Evolutionary conservation across 2,329 filamentous ascomycete species (phyloP).

Genomic region (Neonectria hederae): DNA sequence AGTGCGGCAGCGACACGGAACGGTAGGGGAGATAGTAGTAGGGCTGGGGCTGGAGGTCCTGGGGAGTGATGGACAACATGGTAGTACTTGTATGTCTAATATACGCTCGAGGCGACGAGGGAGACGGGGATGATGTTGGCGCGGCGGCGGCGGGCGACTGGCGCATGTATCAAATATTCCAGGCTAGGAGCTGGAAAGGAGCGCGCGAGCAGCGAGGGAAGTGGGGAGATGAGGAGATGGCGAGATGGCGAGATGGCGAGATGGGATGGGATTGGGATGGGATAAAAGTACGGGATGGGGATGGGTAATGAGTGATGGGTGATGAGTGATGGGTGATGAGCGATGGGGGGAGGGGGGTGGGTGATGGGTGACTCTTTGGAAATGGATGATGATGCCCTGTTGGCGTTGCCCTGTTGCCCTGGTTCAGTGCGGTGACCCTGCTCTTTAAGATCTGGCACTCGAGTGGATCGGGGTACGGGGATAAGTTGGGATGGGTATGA

Average conservation of each 20-base stretch:
- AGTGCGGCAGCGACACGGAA: conserved; percentile 11
- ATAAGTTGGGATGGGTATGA: conserved; percentile 12
- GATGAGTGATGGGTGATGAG: not conserved
- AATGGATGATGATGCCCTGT: conserved; percentile 19
- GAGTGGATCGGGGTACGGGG: conserved; percentile 36
- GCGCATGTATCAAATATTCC: conserved; percentile 45
- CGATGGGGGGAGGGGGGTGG: conserved; percentile 27
- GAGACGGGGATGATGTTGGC: conserved; percentile 41
- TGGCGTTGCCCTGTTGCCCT: not conserved
- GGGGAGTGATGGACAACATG: conserved; percentile 45
- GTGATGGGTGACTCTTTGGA: conserved; percentile 14
- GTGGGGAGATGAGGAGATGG: conserved; percentile 35
- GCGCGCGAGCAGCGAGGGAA: conserved; percentile 26
- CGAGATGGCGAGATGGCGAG: conserved; percentile 31
- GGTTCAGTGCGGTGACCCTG: conserved; percentile 11
- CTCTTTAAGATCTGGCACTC: conserved; percentile 39
- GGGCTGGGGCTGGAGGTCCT: conserved; percentile 37
- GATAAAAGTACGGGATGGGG: not conserved
- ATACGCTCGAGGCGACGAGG: conserved; percentile 37
- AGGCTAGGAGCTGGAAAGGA: conserved; percentile 42
- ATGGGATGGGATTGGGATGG: conserved; percentile 21
- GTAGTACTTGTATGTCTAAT: conserved; percentile 44
- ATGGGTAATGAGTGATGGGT: conserved; percentile 13
- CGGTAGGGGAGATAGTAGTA: conserved; percentile 39
- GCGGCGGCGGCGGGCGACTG: conserved; percentile 37